Evolutionary conservation across 441 rosid species (phyloP), one percentile per base, ranked within the genome.

Genomic region (Corymbia citriodora): DNA sequence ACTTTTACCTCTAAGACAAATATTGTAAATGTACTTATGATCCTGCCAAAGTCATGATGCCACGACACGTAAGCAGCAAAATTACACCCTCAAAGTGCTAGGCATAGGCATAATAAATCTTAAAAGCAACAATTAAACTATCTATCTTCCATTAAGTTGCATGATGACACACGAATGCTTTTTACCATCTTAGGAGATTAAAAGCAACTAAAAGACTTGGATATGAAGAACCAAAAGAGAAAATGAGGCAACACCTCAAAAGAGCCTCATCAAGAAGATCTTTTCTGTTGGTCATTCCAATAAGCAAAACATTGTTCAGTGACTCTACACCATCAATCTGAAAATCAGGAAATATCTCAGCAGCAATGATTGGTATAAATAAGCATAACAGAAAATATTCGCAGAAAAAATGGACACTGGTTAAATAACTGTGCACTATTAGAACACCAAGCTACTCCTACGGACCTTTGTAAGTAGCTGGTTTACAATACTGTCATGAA

Each of bases 241-340:
- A 88, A 92, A 53, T 91, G 85, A 88, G 89, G 59, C 11, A 87
- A n/a, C 88, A 97, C 99, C 99, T 98, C 91, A 98, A 82, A 94
- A 98, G 99, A 90, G 99, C 99, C 95, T 97, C 99, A 93, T 98
- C 99, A 91, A 98, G 98, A 94, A 98, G 94, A 94, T 98, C 99
- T 94, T 96, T 98, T 93, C 99, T 94, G 93, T 98, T 98, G 93
- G 99, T 98, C 99, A 97, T 98, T 93, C 99, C 99, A 93, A 98
- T 98, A 88, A 97, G 99, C 92, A 98, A 93, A 90, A 98, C 99
- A 95, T 98, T 98, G 92, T 98, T 97, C 91, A 98, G 96, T 57
- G 99, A 97, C 94, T 98, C 99, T 94, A 98, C 99, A 59, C 99
- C 99, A 94, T 98, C 99, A 90, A 98, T 98, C 99, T 98, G 98